Conservation (phyloP, 2,329 filamentous ascomycete genomes). For the Monosporascus sp. region DNA sequence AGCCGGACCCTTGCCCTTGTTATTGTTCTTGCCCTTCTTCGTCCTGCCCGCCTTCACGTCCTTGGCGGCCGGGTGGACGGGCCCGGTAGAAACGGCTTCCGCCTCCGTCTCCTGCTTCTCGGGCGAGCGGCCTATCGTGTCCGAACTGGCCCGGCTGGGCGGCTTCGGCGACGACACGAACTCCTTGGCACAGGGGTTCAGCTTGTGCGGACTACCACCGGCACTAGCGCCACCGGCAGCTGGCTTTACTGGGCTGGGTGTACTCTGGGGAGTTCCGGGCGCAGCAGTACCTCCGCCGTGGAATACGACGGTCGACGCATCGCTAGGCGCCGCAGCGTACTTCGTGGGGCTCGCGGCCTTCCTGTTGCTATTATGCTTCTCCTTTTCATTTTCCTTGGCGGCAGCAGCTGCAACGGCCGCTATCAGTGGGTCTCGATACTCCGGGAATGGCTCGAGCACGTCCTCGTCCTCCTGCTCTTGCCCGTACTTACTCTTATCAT, state of each 20-base stretch:
- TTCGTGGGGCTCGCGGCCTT: too few relatives aligned
- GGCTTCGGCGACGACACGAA: slow-evolving; percentile 5
- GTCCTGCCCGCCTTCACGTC: neutral
- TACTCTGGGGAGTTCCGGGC: neutral
- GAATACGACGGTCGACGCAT: too few relatives aligned
- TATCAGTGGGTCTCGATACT: slow-evolving; percentile 10
- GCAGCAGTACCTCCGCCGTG: too few relatives aligned
- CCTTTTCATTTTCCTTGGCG: too few relatives aligned
- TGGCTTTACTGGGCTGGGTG: neutral
- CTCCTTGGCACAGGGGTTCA: slow-evolving; percentile 13
- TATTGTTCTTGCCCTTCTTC: neutral
- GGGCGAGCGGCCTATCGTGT: too few relatives aligned
- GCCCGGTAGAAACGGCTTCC: too few relatives aligned
- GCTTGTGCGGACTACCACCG: neutral
- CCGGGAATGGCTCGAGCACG: slow-evolving; percentile 12
- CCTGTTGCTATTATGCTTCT: too few relatives aligned
- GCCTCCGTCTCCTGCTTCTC: too few relatives aligned
- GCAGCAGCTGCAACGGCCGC: too few relatives aligned
- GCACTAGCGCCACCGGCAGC: neutral
- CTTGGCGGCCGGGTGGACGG: too few relatives aligned
- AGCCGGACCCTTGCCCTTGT: neutral
- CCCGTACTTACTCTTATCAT: neutral
- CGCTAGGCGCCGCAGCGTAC: too few relatives aligned
- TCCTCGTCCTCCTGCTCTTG: too few relatives aligned
- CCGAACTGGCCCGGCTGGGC: neutral